Base-by-base conservation (phyloP, 352 stramenopile species). In the Discostella stelligera region DNA sequence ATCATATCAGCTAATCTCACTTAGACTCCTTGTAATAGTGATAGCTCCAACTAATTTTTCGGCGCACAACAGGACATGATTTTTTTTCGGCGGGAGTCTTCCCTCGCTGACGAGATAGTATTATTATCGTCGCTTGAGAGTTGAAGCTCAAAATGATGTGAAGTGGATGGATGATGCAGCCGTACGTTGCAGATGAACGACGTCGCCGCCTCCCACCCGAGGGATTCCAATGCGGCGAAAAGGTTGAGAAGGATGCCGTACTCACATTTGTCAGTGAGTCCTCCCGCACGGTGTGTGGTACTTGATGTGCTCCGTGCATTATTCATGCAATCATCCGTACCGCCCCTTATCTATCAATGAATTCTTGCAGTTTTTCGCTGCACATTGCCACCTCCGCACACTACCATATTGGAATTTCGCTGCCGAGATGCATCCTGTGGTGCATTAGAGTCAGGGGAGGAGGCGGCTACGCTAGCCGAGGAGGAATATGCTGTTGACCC, bases 161-260 rank as follows among this genome's bases (percentile, higher is more conserved):
- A 32, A 6, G 2, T 2, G 27, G 27, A 32, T 32, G 27, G 27
- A 32, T 32, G 27, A 32, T 32, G 27, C 27, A 20, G n/a, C 10
- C 9, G 0, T 50, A 37, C 39, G 3, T 32, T 39, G 53, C 20
- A 32, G 55, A 64, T 49, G 4, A 32, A 75, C 25, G 11, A n/a
- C 63, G 53, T 37, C 63, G 27, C 6, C 71, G 76, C 52, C 63
- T 63, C 14, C 59, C 52, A 53, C 46, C 81, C 16, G 20, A 65
- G 58, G 73, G 44, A n/a, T 85, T 88, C 71, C 39, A 76, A 63
- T 88, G 81, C 53, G 58, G 70, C 23, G 81, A 88, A 76, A 52
- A 39, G 8, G 25, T 88, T 18, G 58, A 80, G 64, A 60, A 71
- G 44, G 63, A 59, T 46, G 30, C 74, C 53, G 39, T 16, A 10